Conservation (phyloP, 2,329 filamentous ascomycete species). For the Sporothrix pseudoabietina region DNA sequence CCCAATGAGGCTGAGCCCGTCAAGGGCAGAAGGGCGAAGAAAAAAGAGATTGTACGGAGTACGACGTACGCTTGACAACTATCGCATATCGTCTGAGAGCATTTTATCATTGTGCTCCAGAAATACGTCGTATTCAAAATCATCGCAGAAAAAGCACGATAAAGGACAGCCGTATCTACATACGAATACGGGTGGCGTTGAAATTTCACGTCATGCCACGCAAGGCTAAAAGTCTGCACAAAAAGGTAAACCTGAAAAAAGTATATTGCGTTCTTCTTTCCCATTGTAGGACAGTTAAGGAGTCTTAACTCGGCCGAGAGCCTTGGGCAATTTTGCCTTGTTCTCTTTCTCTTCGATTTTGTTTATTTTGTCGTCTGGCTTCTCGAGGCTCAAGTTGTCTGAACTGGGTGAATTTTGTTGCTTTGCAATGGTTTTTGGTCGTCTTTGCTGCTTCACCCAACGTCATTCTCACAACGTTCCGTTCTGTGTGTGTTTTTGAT, state of each 20-base stretch:
- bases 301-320: background rate
- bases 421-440: background rate
- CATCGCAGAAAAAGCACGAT: background rate
- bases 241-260: background rate
- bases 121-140: background rate
- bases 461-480: background rate
- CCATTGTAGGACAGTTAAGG: background rate
- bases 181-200: background rate
- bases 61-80: background rate
- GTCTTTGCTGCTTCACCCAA: background rate
- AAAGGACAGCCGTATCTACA: background rate
- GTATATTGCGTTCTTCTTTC: background rate
- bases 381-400: background rate
- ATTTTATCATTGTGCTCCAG: background rate
- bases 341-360: background rate
- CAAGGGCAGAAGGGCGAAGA: background rate
- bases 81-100: background rate
- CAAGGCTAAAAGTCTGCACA: background rate
- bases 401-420: background rate
- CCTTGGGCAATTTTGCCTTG: too few species aligned
- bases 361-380: background rate
- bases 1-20: constrained; percentile 10
- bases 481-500: background rate
- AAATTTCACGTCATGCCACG: background rate
- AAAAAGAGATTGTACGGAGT: background rate